A percentile compares a stretch with the other conserved stretches of the same genome.
These are phyloP conservation scores for Zymoseptoria brevis DNA, from an alignment of 2,329 filamentous ascomycete genomes.

Conservation along the genomic window DNA sequence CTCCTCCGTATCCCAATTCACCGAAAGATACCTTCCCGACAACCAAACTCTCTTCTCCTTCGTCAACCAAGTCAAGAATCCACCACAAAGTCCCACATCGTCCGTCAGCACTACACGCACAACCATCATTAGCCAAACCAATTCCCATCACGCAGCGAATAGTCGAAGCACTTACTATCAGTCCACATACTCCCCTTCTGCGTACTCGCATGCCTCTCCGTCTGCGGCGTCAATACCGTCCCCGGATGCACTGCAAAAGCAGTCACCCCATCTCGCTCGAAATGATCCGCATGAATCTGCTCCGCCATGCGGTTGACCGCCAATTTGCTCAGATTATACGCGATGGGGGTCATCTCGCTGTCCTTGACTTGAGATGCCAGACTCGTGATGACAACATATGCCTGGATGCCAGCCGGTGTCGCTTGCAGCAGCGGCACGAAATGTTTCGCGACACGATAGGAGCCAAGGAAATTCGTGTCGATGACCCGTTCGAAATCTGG, in stretches of 20 bases:
- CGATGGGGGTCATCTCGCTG: constrained; percentile 7
- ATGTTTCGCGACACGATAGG: constrained; percentile 4
- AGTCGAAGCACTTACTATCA: constrained; percentile 1
- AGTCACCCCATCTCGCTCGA: constrained; percentile 5
- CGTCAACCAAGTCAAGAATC: constrained; percentile 27
- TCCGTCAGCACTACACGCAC: constrained; percentile 18
- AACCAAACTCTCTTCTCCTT: constrained; percentile 33
- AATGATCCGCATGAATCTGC: constrained; percentile 9
- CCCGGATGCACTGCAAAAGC: constrained; percentile 14
- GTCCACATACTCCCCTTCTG: constrained; percentile 7
- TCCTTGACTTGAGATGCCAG: constrained; percentile 11
- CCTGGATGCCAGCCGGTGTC: constrained; percentile 3
- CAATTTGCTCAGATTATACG: constrained; percentile 11
- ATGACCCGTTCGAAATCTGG: constrained; percentile 7
- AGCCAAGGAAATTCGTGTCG: constrained; percentile 8
- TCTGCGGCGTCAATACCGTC: constrained; percentile 9
- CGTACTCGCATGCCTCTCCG: constrained; percentile 7
- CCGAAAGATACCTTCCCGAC: constrained; percentile 31
- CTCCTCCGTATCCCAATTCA: constrained; percentile 35
- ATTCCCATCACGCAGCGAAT: not conserved
- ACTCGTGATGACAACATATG: constrained; percentile 9
- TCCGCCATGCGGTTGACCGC: constrained; percentile 12
- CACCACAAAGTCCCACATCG: constrained; percentile 25
- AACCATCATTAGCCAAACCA: not conserved
- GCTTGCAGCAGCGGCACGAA: constrained; percentile 5